These are phyloP conservation scores for Pseudoneurospora amorphoporcata DNA, from an alignment of 495 filamentous ascomycete genomes.

Conservation along the genomic window DNA sequence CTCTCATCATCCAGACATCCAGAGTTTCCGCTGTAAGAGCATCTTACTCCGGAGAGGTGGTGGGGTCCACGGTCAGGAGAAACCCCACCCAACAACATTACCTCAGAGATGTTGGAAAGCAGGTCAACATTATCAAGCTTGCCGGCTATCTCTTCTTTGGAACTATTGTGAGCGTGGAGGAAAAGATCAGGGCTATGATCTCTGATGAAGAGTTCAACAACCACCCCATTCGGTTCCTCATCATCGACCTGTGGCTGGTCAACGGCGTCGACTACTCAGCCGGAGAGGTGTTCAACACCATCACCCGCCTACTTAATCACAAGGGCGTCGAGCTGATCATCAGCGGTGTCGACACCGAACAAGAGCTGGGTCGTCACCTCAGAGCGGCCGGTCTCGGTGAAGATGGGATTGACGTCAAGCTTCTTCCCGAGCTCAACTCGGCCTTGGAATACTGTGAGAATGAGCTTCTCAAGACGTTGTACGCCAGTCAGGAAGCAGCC, in stretches of 20 bases:
- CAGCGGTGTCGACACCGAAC: constrained; percentile 63
- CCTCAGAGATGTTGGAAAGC: constrained; percentile 70
- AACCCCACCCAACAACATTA: constrained; percentile 84
- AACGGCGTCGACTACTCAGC: constrained; percentile 93
- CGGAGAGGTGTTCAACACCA: constrained; percentile 84
- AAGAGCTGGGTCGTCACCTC: constrained; percentile 65
- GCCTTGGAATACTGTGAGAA: constrained; percentile 94
- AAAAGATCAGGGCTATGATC: constrained; percentile 68
- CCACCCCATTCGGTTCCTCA: constrained; percentile 75
- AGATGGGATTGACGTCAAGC: constrained; percentile 53
- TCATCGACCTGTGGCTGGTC: constrained; percentile 84
- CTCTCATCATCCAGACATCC: constrained; percentile 83
- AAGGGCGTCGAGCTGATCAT: constrained; percentile 70
- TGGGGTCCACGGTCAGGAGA: constrained; percentile 82
- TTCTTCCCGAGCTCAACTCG: constrained; percentile 84
- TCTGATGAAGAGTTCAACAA: constrained; percentile 66
- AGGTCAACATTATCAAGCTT: constrained; percentile 83
- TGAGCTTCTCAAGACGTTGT: constrained; percentile 79
- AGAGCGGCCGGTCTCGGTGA: constrained; percentile 69
- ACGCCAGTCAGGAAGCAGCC: constrained; percentile 43
- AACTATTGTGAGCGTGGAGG: constrained; percentile 89
- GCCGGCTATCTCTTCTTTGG: constrained; percentile 93
- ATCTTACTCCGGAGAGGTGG: constrained; percentile 74
- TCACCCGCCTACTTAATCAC: constrained; percentile 67
- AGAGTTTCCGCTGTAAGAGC: constrained; percentile 77